Percentiles rank a stretch among this genome's conserved stretches.
These are phyloP conservation scores for Gloeostereum incarnatum DNA, from an alignment of 768 basidiomycete species.

Conservation along the genomic window DNA sequence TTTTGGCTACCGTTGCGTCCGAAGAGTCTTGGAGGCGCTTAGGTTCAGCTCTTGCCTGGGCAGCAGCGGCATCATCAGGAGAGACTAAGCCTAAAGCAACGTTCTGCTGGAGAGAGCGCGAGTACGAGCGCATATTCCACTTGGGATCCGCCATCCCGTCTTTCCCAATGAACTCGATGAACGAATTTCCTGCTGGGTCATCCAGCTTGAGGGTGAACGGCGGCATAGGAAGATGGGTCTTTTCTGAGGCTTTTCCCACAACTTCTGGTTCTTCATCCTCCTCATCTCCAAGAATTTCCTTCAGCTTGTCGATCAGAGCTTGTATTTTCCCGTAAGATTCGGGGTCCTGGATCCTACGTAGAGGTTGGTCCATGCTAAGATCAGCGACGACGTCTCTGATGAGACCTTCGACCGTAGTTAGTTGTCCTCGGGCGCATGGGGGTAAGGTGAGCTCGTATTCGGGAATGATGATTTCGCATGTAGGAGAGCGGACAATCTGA, in stretches of 20 bases:
- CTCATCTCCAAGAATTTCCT: slow-evolving; percentile 53
- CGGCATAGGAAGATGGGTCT: slow-evolving; percentile 45
- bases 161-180: slow-evolving; percentile 84
- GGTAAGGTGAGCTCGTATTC: slow-evolving; percentile 92
- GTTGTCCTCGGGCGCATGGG: slow-evolving; percentile 70
- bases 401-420: slow-evolving; percentile 96
- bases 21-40: not conserved
- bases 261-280: slow-evolving; percentile 33
- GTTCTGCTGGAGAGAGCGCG: slow-evolving; percentile 75
- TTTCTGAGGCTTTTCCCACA: slow-evolving; percentile 20
- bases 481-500: slow-evolving; percentile 84
- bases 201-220: slow-evolving; percentile 80
- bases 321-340: slow-evolving; percentile 68
- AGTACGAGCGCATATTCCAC: slow-evolving; percentile 84
- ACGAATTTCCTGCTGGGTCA: slow-evolving; percentile 95
- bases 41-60: too few relatives aligned
- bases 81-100: slow-evolving; percentile 64
- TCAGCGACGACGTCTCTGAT: slow-evolving; percentile 77
- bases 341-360: slow-evolving; percentile 74
- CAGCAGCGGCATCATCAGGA: slow-evolving; percentile 33
- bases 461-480: slow-evolving; percentile 75
- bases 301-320: slow-evolving; percentile 55
- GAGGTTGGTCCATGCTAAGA: slow-evolving; percentile 71
- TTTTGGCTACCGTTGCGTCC: not conserved
- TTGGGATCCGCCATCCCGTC: slow-evolving; percentile 86